Percentiles rank a stretch among this genome's conserved stretches.
These are phyloP conservation scores for Paraconiothyrium sp. DNA, from an alignment of 2,329 filamentous ascomycete genomes.

Conservation along the genomic window DNA sequence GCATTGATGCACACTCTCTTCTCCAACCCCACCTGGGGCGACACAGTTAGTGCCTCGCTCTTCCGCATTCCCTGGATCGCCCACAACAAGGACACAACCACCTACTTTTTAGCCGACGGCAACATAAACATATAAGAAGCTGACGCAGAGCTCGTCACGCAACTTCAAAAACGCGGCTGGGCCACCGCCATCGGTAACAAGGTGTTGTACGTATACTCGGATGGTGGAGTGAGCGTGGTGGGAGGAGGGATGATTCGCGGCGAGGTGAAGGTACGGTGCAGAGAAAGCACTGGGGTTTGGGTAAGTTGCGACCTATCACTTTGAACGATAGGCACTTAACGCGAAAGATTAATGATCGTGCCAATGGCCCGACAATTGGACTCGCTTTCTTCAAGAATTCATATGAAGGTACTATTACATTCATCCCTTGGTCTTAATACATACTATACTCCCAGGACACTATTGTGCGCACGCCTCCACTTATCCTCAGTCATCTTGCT, in stretches of 20 bases:
- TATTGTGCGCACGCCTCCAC: no score
- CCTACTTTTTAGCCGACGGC: neutral
- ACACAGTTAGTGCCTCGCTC: conserved; percentile 6
- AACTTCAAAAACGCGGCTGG: conserved; percentile 9
- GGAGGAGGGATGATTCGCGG: no score
- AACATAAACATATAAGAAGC: neutral
- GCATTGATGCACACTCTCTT: conserved; percentile 18
- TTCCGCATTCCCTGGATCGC: conserved; percentile 19
- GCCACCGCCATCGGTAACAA: neutral
- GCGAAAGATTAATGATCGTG: no score
- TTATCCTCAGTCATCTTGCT: no score
- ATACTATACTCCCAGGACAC: no score
- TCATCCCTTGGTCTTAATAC: neutral
- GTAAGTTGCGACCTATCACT: no score
- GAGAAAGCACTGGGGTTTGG: no score
- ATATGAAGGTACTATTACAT: neutral
- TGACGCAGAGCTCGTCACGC: neutral
- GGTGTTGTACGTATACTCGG: no score
- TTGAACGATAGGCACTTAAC: no score
- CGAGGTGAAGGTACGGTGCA: no score
- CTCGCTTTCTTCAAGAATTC: neutral
- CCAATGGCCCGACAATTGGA: neutral
- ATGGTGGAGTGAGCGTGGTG: no score
- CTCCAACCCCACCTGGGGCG: conserved; percentile 16
- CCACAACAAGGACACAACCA: neutral